Evolutionary conservation across 768 basidiomycete species (phyloP).

Genomic region (Gymnopilus dilepis): DNA sequence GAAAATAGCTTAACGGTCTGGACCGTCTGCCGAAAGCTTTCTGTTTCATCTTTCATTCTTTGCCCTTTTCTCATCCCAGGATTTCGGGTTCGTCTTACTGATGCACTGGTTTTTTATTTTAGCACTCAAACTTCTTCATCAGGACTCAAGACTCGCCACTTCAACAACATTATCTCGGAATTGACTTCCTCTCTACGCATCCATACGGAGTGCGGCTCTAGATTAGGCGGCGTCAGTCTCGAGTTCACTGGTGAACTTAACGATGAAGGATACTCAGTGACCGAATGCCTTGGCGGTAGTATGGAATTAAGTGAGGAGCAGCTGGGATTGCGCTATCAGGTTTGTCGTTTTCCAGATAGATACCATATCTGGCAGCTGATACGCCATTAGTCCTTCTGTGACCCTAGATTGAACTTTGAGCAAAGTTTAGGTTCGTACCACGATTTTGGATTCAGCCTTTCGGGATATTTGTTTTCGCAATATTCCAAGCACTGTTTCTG

Average conservation of each 20-base stretch:
- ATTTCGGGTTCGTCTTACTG: constrained; percentile 6
- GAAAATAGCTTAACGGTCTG: neutral
- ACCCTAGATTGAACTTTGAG: constrained; percentile 93
- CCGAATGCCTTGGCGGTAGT: constrained; percentile 95
- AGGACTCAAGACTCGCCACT: constrained; percentile 90
- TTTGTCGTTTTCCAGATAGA: too few species aligned
- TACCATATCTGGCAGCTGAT: neutral
- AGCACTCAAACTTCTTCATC: constrained; percentile 84
- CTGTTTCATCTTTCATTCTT: neutral
- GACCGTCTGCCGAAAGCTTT: neutral
- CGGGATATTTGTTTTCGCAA: neutral
- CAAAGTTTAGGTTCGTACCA: constrained; percentile 80
- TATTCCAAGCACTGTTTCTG: constrained; percentile 1
- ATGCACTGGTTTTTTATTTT: neutral
- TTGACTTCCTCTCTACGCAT: constrained; percentile 82
- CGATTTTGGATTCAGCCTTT: too few species aligned
- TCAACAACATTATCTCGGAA: constrained; percentile 88
- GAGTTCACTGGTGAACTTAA: constrained; percentile 94
- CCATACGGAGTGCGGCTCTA: constrained; percentile 74
- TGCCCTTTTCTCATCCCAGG: constrained; percentile 3
- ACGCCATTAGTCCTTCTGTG: constrained; percentile 78
- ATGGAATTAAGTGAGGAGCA: constrained; percentile 93
- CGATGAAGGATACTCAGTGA: constrained; percentile 92
- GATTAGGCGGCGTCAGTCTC: constrained; percentile 83
- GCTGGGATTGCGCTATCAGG: constrained; percentile 89